Conservation (phyloP, 2,329 filamentous ascomycete genomes). For the Sporothrix inflata region DNA sequence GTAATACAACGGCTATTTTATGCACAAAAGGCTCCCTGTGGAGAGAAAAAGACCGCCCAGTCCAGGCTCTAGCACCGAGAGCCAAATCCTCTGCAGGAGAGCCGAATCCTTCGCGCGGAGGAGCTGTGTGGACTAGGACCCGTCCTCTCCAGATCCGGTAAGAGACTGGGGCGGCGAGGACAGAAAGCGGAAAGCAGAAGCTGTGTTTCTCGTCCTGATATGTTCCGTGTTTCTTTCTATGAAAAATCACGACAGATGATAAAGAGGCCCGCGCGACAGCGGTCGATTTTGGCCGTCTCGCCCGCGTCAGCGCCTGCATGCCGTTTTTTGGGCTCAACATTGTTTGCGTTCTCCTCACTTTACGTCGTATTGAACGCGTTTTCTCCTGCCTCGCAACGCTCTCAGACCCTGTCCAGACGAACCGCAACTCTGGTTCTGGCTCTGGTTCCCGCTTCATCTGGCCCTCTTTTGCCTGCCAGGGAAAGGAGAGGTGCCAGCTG, state of each 20-base stretch:
- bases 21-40: no score
- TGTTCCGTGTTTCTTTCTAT: neutral
- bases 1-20: no score
- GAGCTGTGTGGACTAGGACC: conserved; percentile 1
- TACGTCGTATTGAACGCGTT: conserved; percentile 2
- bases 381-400: neutral
- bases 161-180: conserved; percentile 1
- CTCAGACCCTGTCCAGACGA: conserved; percentile 20
- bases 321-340: neutral
- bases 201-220: neutral
- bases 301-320: neutral
- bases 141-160: neutral
- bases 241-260: neutral
- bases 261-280: conserved; percentile 2
- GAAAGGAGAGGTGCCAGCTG: neutral
- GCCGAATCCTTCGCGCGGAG: conserved; percentile 4
- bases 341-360: neutral
- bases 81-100: neutral
- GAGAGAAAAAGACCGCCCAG: neutral
- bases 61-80: conserved; percentile 6
- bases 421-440: conserved; percentile 19
- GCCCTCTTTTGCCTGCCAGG: neutral
- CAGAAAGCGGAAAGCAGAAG: neutral
- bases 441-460: neutral
- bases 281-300: neutral